Base-by-base conservation (phyloP, 306 rosid species). In the Inga oerstediana region DNA sequence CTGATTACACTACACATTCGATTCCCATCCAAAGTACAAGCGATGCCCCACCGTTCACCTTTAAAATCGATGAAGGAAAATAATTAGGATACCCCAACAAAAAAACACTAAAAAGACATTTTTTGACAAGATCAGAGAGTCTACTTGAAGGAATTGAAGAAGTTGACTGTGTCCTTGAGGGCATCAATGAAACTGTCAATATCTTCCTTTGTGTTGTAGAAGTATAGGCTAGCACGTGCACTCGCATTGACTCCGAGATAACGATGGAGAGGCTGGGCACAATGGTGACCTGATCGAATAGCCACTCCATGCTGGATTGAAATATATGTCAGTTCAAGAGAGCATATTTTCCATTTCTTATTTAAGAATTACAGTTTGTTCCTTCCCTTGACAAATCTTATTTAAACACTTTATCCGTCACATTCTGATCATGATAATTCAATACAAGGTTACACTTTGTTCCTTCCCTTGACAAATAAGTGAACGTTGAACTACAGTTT, bases 241-340 rank as follows among this genome's bases (percentile, higher is more conserved):
- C 97, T 96, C 16, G 99, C 82, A 44, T 68, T 86, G 74, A 93
- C 86, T 46, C 98, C 97, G 17, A 96, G 83, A 82, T 71, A 20
- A 24, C 93, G 91, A 88, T 94, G 99, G 58, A 96, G 98, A 48
- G 99, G 98, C 83, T 93, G 99, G 17, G 99, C 97, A 83, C 98
- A 96, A 83, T 96, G 99, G 92, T 96, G 99, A 75, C 99, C 98
- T 3, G 98, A 96, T 79, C 98, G 85, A 86, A 94, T 91, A 14
- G 99, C 99, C 84, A 94, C 98, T 75, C 99, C 99, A 80, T 96
- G 98, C 99, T 96, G 97, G 80, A 83, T 81, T 69, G 64, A 46
- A 44, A 43, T 43, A 12, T 5, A 37, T 85, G 43, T 39, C 64
- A 84, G 41, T 68, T 77, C 83, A 68, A 75, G 79, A 46, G n/a